Evolutionary conservation across 345 rosid species (phyloP).

Genomic region (Arabidopsis arenosa): DNA sequence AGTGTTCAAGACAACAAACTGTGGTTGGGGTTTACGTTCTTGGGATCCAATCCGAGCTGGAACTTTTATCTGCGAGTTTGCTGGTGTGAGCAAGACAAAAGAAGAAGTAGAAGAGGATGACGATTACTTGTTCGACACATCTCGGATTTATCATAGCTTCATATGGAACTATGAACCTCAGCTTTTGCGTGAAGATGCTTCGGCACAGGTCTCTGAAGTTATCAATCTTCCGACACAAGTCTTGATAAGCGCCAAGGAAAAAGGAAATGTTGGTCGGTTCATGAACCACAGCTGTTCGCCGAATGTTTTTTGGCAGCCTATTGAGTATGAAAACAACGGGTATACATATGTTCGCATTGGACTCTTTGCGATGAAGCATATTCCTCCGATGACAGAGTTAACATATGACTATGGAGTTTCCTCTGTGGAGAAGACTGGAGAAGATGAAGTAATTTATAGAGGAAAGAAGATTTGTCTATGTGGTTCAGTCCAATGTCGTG

Average conservation of each 20-base stretch:
- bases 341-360: slow-evolving; percentile 41
- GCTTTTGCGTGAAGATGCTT: slow-evolving; percentile 20
- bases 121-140: slow-evolving; percentile 62
- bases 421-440: background rate
- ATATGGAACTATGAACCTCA: slow-evolving; percentile 36
- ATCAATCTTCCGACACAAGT: slow-evolving; percentile 52
- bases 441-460: slow-evolving; percentile 22
- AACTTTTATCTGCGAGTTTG: slow-evolving; percentile 57
- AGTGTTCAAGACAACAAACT: slow-evolving; percentile 49
- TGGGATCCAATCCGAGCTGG: slow-evolving; percentile 51
- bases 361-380: slow-evolving; percentile 49
- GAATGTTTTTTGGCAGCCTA: slow-evolving; percentile 78
- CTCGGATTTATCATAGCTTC: slow-evolving; percentile 39
- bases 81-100: slow-evolving; percentile 35
- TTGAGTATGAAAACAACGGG: slow-evolving; percentile 36
- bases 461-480: slow-evolving; percentile 60
- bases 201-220: slow-evolving; percentile 34
- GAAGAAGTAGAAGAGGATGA: slow-evolving; percentile 24
- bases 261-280: slow-evolving; percentile 80
- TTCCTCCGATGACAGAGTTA: slow-evolving; percentile 60
- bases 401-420: slow-evolving; percentile 56
- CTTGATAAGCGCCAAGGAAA: slow-evolving; percentile 56
- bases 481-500: slow-evolving; percentile 57
- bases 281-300: slow-evolving; percentile 84
- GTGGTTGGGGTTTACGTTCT: slow-evolving; percentile 60